Evolutionary conservation across 805 yeast species (phyloP), one percentile per base, ranked within the genome.

Genomic region (Candida anglica): DNA sequence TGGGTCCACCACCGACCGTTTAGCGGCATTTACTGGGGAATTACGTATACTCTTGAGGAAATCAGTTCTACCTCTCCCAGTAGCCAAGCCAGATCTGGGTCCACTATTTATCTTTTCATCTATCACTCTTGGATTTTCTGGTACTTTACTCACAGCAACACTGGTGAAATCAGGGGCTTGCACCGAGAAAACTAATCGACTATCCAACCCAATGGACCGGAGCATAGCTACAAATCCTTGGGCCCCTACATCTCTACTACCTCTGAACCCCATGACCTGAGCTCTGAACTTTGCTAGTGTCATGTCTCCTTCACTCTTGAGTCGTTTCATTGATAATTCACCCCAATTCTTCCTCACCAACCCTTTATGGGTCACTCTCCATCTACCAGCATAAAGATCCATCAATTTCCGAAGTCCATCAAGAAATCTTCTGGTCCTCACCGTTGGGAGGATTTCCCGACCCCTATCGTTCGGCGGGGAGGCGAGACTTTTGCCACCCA

Each of bases 101-200:
- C n/a, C n/a, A n/a, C n/a, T n/a, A n/a, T n/a, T n/a, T n/a, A n/a
- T n/a, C 7, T 25, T 25, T 9, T 11, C 11, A 11, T 9, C 10
- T 9, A 21, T 21, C n/a, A 42, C 41, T 16, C 28, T 34, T 19
- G 49, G 48, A 19, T 36, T 30, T 6, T 33, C 44, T n/a, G n/a
- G n/a, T n/a, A n/a, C n/a, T n/a, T n/a, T n/a, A n/a, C n/a, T n/a
- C n/a, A n/a, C n/a, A 10, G 53, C 34, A 9, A 52, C 44, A 30
- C 42, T 36, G 0, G 88, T 80, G 43, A 79, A 85, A 52, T 93
- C 96, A 0, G 96, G 89, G 0, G 96, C 93, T 52, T 93, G 98
- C 20, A 89, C 50, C 0, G 96, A 89, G 46, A 81, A 80, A 0
- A 88, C 79, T 18, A 93, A 58, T 28, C 98, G 65, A 1, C 91